A percentile compares a stretch with the other conserved stretches of the same genome.
Evolutionary conservation across 345 rosid genomes (phyloP).

Genomic region (Punica granatum): DNA sequence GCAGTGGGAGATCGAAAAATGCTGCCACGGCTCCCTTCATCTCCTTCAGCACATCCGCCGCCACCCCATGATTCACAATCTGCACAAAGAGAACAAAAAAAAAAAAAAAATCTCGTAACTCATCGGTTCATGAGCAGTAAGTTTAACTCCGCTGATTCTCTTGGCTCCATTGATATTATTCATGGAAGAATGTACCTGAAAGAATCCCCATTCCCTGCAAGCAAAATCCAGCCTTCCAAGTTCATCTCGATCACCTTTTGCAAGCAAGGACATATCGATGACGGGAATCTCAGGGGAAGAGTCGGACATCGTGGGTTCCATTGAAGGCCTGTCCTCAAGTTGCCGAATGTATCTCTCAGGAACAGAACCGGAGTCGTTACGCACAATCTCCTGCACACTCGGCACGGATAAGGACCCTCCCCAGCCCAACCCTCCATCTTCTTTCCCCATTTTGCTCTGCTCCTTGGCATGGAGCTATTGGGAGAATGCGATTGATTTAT

Average conservation of each 20-base stretch:
- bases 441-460: slow-evolving; percentile 1
- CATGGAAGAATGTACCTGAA: slow-evolving; percentile 13
- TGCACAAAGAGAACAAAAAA: background rate
- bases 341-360: slow-evolving; percentile 18
- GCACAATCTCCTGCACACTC: slow-evolving; percentile 17
- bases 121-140: background rate
- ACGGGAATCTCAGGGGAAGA: slow-evolving; percentile 11
- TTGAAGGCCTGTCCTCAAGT: slow-evolving; percentile 6
- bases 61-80: slow-evolving; percentile 16
- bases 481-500: background rate
- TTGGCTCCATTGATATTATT: no score
- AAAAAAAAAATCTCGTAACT: background rate
- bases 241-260: slow-evolving; percentile 16
- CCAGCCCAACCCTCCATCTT: slow-evolving; percentile 9
- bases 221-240: slow-evolving; percentile 16
- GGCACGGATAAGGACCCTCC: slow-evolving; percentile 17
- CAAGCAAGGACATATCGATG: slow-evolving; percentile 19
- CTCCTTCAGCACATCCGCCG: slow-evolving; percentile 5
- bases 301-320: background rate
- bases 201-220: slow-evolving; percentile 36
- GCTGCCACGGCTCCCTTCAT: slow-evolving; percentile 14
- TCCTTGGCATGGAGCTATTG: background rate
- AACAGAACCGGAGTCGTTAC: slow-evolving; percentile 10
- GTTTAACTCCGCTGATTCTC: background rate
- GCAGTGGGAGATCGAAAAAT: slow-evolving; percentile 20